phyloP scores from a whole-genome alignment of 148 eudicot genomes.

The Drosera capensis region DNA sequence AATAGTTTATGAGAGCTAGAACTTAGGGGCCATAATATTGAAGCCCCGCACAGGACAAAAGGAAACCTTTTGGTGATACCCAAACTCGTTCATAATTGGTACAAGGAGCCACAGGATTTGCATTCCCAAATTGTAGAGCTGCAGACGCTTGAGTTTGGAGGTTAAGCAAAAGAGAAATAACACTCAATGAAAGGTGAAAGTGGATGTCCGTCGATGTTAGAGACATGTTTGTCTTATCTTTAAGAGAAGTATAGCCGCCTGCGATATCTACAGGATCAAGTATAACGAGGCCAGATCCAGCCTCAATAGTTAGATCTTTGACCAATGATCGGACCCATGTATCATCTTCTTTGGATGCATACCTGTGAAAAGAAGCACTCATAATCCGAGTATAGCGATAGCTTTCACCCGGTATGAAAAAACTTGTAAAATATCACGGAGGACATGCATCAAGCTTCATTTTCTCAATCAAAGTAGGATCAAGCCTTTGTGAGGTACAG shows the following conservation, averaged over 20 bases:
- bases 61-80: slow-evolving; percentile 76
- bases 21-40: background rate
- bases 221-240: slow-evolving; percentile 85
- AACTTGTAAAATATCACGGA: no score
- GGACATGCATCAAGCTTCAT: no score
- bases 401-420: no score
- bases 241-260: slow-evolving; percentile 88
- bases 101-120: slow-evolving; percentile 72
- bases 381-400: background rate
- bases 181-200: slow-evolving; percentile 75
- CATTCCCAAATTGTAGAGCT: slow-evolving; percentile 64
- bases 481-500: no score
- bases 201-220: slow-evolving; percentile 68
- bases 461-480: no score
- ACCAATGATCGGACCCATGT: slow-evolving; percentile 76
- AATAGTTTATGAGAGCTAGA: no score
- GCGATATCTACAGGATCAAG: slow-evolving; percentile 88
- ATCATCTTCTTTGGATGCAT: slow-evolving; percentile 89
- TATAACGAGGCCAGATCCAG: slow-evolving; percentile 88
- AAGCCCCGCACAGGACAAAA: slow-evolving; percentile 1
- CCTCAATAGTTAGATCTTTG: slow-evolving; percentile 76
- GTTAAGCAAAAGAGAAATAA: slow-evolving; percentile 79
- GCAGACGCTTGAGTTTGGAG: slow-evolving; percentile 71
- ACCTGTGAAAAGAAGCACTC: slow-evolving; percentile 31
- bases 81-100: slow-evolving; percentile 76